Evolutionary conservation across 306 rosid genomes (phyloP).

Genomic region (Bauhinia variegata): DNA sequence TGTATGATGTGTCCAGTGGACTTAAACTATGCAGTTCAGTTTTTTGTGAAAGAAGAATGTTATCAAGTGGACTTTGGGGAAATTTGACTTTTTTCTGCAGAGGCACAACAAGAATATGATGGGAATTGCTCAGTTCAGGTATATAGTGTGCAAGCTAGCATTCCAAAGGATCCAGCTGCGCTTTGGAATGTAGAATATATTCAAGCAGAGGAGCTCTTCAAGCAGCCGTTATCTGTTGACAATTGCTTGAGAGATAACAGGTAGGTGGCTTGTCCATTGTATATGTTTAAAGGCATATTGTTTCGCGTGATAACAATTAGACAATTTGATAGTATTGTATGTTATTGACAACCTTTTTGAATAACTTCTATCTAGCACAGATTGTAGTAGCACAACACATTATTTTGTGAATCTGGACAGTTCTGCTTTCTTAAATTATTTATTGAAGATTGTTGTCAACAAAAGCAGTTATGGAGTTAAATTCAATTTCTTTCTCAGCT

Average conservation of each 20-base stretch:
- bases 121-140: slow-evolving; percentile 82
- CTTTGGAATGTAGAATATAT: slow-evolving; percentile 92
- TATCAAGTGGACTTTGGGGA: slow-evolving; percentile 20
- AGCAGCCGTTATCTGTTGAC: slow-evolving; percentile 65
- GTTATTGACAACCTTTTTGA: not conserved
- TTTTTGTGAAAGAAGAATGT: not conserved
- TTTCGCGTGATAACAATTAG: slow-evolving; percentile 2
- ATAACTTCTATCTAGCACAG: not conserved
- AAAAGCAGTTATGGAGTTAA: not conserved
- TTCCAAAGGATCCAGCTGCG: slow-evolving; percentile 90
- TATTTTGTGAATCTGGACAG: not conserved
- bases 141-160: slow-evolving; percentile 88
- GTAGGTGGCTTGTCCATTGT: slow-evolving; percentile 38
- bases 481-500: slow-evolving; percentile 6
- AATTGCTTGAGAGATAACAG: slow-evolving; percentile 97
- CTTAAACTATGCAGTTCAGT: slow-evolving; percentile 16
- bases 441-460: not conserved
- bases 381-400: slow-evolving; percentile 7
- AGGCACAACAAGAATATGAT: slow-evolving; percentile 79
- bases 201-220: slow-evolving; percentile 92
- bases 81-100: slow-evolving; percentile 53
- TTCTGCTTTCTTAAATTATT: slow-evolving; percentile 2
- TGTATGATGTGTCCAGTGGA: slow-evolving; percentile 9
- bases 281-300: slow-evolving; percentile 8
- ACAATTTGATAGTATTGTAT: slow-evolving; percentile 16